Percentiles rank a stretch among this genome's conserved stretches.
Evolutionary conservation across 2,329 filamentous ascomycete species (phyloP).

Genomic region (Epichloe festucae): DNA sequence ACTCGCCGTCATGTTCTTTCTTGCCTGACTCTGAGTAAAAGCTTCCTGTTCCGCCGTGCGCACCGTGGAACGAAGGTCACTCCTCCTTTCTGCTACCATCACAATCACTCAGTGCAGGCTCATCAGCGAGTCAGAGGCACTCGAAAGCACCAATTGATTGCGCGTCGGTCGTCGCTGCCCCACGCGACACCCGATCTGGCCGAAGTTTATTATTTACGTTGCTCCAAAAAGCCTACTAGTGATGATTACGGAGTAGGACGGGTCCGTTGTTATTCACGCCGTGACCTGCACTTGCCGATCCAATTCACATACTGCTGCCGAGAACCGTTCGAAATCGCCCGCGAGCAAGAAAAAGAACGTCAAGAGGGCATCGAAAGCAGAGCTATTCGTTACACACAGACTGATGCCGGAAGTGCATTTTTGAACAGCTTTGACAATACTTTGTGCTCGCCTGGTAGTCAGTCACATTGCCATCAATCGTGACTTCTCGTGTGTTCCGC

Average conservation of each 20-base stretch:
- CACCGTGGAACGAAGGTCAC: neutral
- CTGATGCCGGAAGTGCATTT: neutral
- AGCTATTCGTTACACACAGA: neutral
- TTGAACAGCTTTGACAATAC: neutral
- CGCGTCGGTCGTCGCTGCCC: neutral
- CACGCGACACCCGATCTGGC: neutral
- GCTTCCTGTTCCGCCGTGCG: neutral
- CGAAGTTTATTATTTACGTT: neutral
- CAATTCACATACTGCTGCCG: neutral
- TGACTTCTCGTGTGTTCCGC: neutral
- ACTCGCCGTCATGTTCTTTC: neutral
- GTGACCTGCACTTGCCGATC: neutral
- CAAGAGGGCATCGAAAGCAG: neutral
- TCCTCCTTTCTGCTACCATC: neutral
- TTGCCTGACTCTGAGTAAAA: slow-evolving; percentile 1
- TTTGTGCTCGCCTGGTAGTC: neutral
- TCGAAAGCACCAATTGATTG: slow-evolving; percentile 2
- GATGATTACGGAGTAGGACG: neutral
- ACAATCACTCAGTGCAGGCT: neutral
- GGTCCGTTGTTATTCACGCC: neutral
- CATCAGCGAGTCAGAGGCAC: neutral
- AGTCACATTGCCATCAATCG: neutral
- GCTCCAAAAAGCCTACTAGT: neutral
- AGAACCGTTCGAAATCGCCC: neutral
- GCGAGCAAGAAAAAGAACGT: neutral